Percentiles rank a stretch among this genome's conserved stretches.
Evolutionary conservation across 345 rosid species (phyloP).

Genomic region (Excoecaria agallocha): DNA sequence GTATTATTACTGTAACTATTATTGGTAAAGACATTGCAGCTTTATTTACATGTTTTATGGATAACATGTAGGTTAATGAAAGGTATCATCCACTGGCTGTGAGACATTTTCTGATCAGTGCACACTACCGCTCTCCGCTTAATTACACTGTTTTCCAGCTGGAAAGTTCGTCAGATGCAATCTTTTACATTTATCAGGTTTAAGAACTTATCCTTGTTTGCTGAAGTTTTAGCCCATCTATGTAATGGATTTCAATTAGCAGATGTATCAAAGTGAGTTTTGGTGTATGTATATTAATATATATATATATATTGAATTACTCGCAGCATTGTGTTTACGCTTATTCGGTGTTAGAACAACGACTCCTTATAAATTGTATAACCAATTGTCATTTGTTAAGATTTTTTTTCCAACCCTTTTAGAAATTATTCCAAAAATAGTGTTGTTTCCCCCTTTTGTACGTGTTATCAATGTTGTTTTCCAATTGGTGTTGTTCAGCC

Average conservation of each 20-base stretch:
- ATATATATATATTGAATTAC: background rate
- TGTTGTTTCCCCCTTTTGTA: background rate
- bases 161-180: constrained; percentile 66
- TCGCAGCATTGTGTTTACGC: background rate
- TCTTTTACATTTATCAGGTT: constrained; percentile 86
- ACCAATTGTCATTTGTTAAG: background rate
- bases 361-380: background rate
- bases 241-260: background rate
- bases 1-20: no score
- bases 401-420: background rate
- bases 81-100: constrained; percentile 80
- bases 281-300: background rate
- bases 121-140: constrained; percentile 81
- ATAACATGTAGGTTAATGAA: constrained; percentile 46
- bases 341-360: background rate
- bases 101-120: constrained; percentile 78
- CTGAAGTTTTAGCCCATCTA: background rate
- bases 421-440: background rate
- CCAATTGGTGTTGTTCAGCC: background rate
- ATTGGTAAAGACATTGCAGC: background rate
- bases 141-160: constrained; percentile 56
- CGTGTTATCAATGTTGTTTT: background rate
- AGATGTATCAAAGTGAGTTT: background rate
- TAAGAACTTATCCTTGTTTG: constrained; percentile 11
- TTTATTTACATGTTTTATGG: background rate